Evolutionary conservation across 2,329 filamentous ascomycete species (phyloP).

Genomic region (Corinectria fuckeliana): DNA sequence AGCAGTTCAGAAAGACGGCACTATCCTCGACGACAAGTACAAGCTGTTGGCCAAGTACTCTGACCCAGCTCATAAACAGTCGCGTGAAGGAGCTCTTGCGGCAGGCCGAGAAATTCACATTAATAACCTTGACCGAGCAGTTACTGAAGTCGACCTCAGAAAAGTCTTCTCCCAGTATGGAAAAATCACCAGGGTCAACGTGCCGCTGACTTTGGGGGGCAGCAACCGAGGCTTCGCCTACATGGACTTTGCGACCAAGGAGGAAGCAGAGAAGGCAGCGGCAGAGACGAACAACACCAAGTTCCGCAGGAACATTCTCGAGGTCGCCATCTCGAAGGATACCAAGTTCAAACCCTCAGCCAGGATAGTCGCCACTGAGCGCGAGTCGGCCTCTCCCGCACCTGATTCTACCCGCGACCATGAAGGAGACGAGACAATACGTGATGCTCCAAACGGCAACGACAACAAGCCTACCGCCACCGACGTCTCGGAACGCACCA

Average conservation of each 20-base stretch:
- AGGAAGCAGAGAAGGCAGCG: slow-evolving; percentile 70
- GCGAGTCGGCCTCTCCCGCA: slow-evolving; percentile 44
- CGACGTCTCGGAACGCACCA: slow-evolving; percentile 70
- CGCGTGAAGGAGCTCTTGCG: slow-evolving; percentile 78
- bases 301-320: slow-evolving; percentile 70
- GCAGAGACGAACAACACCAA: slow-evolving; percentile 74
- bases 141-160: slow-evolving; percentile 71
- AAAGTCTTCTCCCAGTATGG: slow-evolving; percentile 79
- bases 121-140: slow-evolving; percentile 68
- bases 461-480: slow-evolving; percentile 48
- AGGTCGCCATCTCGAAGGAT: slow-evolving; percentile 66
- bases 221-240: slow-evolving; percentile 81
- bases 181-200: slow-evolving; percentile 72
- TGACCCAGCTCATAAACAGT: slow-evolving; percentile 78
- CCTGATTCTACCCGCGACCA: slow-evolving; percentile 43
- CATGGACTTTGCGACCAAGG: slow-evolving; percentile 75
- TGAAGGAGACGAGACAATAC: slow-evolving; percentile 50
- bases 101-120: slow-evolving; percentile 89
- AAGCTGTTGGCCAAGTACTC: slow-evolving; percentile 82
- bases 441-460: slow-evolving; percentile 34
- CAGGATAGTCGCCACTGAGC: slow-evolving; percentile 47
- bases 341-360: slow-evolving; percentile 63
- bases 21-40: slow-evolving; percentile 69
- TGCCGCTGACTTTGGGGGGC: slow-evolving; percentile 72
- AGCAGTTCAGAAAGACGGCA: slow-evolving; percentile 77